Evolutionary conservation across 495 filamentous ascomycete genomes (phyloP), one percentile per base, ranked within the genome.

Genomic region (Amphirosellinia nigrospora): DNA sequence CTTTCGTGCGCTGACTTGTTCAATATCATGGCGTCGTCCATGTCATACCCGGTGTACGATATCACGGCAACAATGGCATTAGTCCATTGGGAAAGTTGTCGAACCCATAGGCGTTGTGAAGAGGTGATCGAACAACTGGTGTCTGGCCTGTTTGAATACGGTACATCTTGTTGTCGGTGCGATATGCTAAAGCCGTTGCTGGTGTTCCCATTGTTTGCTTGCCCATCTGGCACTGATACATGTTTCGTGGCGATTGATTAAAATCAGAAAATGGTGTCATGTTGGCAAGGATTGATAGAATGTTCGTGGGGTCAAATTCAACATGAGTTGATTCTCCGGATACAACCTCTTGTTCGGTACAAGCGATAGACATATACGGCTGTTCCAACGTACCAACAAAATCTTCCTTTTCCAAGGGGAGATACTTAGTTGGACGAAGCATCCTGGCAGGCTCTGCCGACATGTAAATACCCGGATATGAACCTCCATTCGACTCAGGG

Each of bases 221-320:
- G 80, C 94, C 93, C 96, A 99, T 99, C 84, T 99, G 96, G 81
- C 95, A 97, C 80, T 98, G 96, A 81, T 99, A 99, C 96, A 99
- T 98, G 81, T 99, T 99, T 85, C 96, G 87, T 15, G 96, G 96
- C 36, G 95, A 98, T 80, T 99, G 96, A 82, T 99, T 99, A 85
- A 97, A 97, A 79, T 99, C 93, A 70, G 96, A 97, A 82, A 98
- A 99, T 15, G 96, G 96, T 3, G 96, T 99, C 92, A 97, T 95
- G 83, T 98, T 99, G 71, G 96, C 96, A 56, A 99, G 85, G 72
- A 99, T 99, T 23, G 95, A 98, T 63, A 99, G 89, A 68, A 99
- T 98, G 77, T 98, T 96, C 64, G 95, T 98, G 15, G 96, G 96
- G 68, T 94, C 91, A 76, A 90, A 94, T 80, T 99, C 96, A 34